Percentiles rank a stretch among this genome's conserved stretches.
Conservation (phyloP, 2,329 filamentous ascomycete genomes). For the Alternaria alternata region DNA sequence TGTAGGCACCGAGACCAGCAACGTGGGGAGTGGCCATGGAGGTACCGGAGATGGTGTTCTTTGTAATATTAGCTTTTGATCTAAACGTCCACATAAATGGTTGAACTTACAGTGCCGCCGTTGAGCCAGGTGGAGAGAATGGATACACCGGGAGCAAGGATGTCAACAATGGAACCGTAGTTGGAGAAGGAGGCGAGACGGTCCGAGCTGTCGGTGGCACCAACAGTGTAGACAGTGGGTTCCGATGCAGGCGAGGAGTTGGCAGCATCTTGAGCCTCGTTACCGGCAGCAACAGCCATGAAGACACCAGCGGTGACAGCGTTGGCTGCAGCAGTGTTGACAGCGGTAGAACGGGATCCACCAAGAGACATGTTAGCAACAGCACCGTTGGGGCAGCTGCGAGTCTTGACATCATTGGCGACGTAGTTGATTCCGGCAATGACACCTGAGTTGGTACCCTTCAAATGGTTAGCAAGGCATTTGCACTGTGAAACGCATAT, state of each 20-base stretch:
- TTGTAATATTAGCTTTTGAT: conserved; percentile 11
- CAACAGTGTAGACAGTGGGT: conserved; percentile 51
- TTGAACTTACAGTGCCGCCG: conserved; percentile 45
- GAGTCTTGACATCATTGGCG: conserved; percentile 45
- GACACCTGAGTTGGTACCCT: conserved; percentile 53
- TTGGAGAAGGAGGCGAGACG: conserved; percentile 51
- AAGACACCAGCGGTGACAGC: conserved; percentile 50
- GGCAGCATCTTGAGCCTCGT: conserved; percentile 43
- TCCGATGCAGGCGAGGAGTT: conserved; percentile 52
- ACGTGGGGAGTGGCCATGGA: conserved; percentile 75
- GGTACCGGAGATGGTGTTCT: conserved; percentile 67
- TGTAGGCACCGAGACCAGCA: conserved; percentile 73
- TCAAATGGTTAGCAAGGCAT: conserved; percentile 12
- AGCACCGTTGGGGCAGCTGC: conserved; percentile 47
- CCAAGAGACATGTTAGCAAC: conserved; percentile 54
- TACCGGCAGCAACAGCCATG: conserved; percentile 53
- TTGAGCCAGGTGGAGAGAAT: conserved; percentile 59
- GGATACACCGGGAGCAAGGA: conserved; percentile 52
- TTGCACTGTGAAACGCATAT: conserved; percentile 5
- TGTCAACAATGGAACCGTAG: conserved; percentile 49
- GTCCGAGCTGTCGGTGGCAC: conserved; percentile 51
- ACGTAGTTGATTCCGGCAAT: conserved; percentile 52
- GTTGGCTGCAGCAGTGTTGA: conserved; percentile 50
- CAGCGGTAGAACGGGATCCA: conserved; percentile 46
- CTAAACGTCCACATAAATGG: background rate